Percentiles rank a stretch among this genome's conserved stretches.
Conservation (phyloP, 1,284 basidiomycete species). For the Tylopilus orsonianus region DNA sequence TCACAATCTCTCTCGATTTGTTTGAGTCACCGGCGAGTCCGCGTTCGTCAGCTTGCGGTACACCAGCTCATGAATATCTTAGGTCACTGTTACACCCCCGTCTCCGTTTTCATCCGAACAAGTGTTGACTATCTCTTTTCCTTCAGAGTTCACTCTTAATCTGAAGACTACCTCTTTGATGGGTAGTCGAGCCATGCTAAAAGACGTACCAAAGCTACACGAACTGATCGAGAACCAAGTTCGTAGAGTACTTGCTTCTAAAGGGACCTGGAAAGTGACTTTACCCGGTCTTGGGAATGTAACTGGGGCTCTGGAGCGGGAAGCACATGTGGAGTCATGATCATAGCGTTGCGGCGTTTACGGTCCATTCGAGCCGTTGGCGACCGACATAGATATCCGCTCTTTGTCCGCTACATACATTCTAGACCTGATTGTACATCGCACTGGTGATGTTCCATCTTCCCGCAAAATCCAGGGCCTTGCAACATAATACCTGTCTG, state of each 20-base stretch:
- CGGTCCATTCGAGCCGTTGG: not conserved
- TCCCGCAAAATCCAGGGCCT: not conserved
- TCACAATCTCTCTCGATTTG: slow-evolving; percentile 74
- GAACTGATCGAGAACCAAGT: slow-evolving; percentile 79
- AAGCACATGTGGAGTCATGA: slow-evolving; percentile 17
- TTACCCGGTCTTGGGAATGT: slow-evolving; percentile 62
- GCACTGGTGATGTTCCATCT: slow-evolving; percentile 1
- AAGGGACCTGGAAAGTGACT: slow-evolving; percentile 65
- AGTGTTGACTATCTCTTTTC: slow-evolving; percentile 58
- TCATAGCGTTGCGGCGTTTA: slow-evolving; percentile 2
- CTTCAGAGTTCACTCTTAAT: slow-evolving; percentile 65
- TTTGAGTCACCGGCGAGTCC: slow-evolving; percentile 67
- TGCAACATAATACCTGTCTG: not conserved
- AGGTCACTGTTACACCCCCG: slow-evolving; percentile 56
- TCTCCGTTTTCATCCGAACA: slow-evolving; percentile 47
- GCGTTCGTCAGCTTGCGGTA: slow-evolving; percentile 3
- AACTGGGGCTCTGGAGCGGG: slow-evolving; percentile 43
- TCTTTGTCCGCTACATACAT: not conserved
- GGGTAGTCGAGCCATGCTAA: slow-evolving; percentile 80
- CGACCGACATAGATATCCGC: slow-evolving; percentile 1
- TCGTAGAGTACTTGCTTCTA: slow-evolving; percentile 54
- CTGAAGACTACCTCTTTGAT: slow-evolving; percentile 75
- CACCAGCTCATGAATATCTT: slow-evolving; percentile 8
- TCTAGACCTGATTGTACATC: slow-evolving; percentile 9
- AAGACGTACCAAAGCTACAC: slow-evolving; percentile 81